Percentiles rank a stretch among this genome's conserved stretches.
Evolutionary conservation across 306 rosid genomes (phyloP).

Genomic region (Prunus persica): DNA sequence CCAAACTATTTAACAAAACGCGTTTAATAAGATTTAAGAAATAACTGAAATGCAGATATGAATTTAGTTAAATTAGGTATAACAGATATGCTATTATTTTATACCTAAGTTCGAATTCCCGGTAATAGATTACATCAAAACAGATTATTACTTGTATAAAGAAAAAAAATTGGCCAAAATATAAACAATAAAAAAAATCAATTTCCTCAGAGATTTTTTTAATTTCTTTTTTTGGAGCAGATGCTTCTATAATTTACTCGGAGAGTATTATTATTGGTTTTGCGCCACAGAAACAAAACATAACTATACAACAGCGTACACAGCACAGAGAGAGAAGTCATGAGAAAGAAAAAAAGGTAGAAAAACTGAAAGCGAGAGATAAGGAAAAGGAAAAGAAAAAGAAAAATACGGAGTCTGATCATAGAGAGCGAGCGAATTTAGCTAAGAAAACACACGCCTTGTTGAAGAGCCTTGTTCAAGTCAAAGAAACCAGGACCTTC

Average conservation of each 20-base stretch:
- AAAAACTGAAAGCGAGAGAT: constrained; percentile 6
- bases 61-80: fast-evolving
- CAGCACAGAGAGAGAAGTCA: neutral
- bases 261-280: neutral
- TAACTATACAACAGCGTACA: neutral
- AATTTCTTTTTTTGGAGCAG: too few species aligned
- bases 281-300: neutral
- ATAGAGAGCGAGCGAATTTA: neutral
- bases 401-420: neutral
- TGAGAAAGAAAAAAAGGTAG: neutral
- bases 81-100: too few species aligned
- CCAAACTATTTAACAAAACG: neutral
- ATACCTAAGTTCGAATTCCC: too few species aligned
- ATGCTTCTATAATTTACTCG: neutral
- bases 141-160: neutral
- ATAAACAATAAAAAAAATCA: neutral
- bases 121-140: too few species aligned
- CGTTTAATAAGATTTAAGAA: neutral
- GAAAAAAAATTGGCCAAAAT: neutral
- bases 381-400: constrained; percentile 5
- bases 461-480: constrained; percentile 16
- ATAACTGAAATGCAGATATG: too few species aligned
- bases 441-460: neutral
- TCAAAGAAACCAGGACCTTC: constrained; percentile 16
- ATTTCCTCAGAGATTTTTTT: neutral